Conservation (phyloP, 1,139 yeast genomes). For the Sugiyamaella castrensis region DNA sequence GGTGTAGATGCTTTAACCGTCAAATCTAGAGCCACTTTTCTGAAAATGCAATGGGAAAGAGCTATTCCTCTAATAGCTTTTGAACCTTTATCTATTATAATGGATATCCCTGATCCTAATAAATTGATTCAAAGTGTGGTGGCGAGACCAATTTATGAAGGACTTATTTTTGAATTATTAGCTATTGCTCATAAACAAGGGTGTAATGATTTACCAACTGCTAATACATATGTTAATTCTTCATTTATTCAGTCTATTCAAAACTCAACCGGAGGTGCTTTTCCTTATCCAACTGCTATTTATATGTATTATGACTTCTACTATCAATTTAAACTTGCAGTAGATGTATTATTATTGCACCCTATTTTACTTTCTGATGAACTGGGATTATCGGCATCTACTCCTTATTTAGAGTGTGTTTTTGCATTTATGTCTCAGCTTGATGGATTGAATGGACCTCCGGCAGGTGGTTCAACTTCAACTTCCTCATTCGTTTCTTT, state of each 20-base stretch:
- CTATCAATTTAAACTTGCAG: constrained; percentile 53
- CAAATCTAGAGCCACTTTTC: constrained; percentile 42
- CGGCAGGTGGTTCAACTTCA: neutral
- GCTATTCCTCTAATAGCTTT: constrained; percentile 77
- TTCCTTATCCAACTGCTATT: constrained; percentile 40
- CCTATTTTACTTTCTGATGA: constrained; percentile 88
- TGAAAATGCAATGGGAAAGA: constrained; percentile 78
- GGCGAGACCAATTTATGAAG: constrained; percentile 81
- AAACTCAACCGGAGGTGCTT: neutral
- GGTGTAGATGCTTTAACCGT: constrained; percentile 25
- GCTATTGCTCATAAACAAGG: constrained; percentile 78
- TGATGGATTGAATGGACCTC: constrained; percentile 45
- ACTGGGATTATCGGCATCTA: constrained; percentile 57
- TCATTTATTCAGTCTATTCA: constrained; percentile 5
- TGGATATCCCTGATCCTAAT: constrained; percentile 66
- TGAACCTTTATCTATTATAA: constrained; percentile 68
- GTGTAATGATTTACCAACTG: constrained; percentile 43
- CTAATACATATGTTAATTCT: constrained; percentile 8
- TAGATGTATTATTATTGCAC: constrained; percentile 74
- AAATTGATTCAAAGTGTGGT: constrained; percentile 61
- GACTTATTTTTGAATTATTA: constrained; percentile 69
- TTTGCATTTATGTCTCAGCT: constrained; percentile 77
- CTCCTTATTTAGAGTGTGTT: constrained; percentile 85
- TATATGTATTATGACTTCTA: constrained; percentile 58
- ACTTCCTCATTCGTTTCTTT: neutral